phyloP scores from a whole-genome alignment of 768 basidiomycete genomes.

The Holtermanniella nyarrowii region DNA sequence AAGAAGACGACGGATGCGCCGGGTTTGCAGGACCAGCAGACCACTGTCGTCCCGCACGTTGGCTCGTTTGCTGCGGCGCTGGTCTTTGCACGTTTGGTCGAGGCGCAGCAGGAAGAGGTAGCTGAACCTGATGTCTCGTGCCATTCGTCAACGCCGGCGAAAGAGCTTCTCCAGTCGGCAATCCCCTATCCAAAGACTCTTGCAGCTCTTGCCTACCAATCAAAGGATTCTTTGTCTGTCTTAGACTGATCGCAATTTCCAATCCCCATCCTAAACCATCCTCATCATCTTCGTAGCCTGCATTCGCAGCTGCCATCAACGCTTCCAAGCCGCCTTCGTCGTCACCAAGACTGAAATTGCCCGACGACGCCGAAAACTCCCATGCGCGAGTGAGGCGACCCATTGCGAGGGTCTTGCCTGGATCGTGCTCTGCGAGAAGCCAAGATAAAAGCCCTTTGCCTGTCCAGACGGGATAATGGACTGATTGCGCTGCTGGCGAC shows the following conservation, averaged over 20 bases:
- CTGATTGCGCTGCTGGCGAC: neutral
- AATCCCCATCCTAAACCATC: constrained; percentile 35
- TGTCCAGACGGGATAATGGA: neutral
- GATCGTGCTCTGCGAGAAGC: neutral
- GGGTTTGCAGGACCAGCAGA: too few relatives aligned
- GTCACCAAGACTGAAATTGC: neutral
- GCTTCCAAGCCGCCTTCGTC: constrained; percentile 28
- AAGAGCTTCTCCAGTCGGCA: too few relatives aligned
- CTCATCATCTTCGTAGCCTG: constrained; percentile 4
- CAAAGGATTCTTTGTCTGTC: constrained; percentile 1
- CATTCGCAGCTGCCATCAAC: constrained; percentile 20
- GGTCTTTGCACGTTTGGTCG: neutral
- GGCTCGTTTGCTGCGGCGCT: neutral
- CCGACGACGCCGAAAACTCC: neutral
- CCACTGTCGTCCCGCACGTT: too few relatives aligned
- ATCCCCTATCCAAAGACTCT: neutral
- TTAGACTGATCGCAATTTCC: constrained; percentile 24
- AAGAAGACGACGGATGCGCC: neutral
- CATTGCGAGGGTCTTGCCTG: neutral
- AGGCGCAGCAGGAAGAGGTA: neutral
- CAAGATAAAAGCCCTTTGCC: neutral
- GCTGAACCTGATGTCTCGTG: neutral
- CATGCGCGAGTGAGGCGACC: neutral
- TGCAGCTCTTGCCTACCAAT: neutral
- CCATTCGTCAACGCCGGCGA: neutral